These are phyloP conservation scores for Lomentospora prolificans DNA, from an alignment of 2,329 filamentous ascomycete species.

Conservation along the genomic window DNA sequence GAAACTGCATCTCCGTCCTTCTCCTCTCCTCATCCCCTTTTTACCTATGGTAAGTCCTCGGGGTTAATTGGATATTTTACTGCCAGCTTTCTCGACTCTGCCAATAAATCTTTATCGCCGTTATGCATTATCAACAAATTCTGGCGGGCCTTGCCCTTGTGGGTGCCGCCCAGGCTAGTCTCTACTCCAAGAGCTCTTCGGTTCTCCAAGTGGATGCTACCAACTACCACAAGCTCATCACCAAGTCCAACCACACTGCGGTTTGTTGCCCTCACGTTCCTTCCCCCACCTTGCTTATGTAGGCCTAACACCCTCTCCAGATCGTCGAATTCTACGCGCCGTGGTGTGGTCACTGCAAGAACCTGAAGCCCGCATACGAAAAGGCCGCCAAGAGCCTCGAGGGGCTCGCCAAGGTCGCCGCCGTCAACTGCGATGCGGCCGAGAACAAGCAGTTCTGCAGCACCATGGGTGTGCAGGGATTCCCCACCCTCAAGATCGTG, in stretches of 20 bases:
- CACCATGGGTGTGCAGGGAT: conserved; percentile 80
- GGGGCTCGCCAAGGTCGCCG: conserved; percentile 90
- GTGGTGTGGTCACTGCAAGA: conserved; percentile 97
- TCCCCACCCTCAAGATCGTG: conserved; percentile 92
- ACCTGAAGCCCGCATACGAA: conserved; percentile 89
- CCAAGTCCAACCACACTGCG: conserved; percentile 82
- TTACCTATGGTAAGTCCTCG: not conserved
- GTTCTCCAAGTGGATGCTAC: conserved; percentile 74
- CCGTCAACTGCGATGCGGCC: conserved; percentile 91
- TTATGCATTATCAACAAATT: conserved; percentile 45
- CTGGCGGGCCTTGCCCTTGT: conserved; percentile 53
- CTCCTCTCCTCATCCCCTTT: not conserved
- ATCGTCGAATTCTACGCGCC: conserved; percentile 86
- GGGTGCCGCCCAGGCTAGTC: conserved; percentile 53
- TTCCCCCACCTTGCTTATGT: not conserved
- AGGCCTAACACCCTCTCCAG: conserved; percentile 21
- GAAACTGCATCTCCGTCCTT: not conserved
- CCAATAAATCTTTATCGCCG: conserved; percentile 10
- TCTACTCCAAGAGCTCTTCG: conserved; percentile 81
- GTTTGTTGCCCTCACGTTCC: conserved; percentile 40
- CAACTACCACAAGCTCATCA: conserved; percentile 73
- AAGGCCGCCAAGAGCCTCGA: conserved; percentile 82
- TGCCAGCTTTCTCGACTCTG: not conserved
- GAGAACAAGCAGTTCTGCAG: conserved; percentile 82
- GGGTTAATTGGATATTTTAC: too few relatives aligned